phyloP scores from a whole-genome alignment of 345 rosid species.

The Corchorus olitorius region DNA sequence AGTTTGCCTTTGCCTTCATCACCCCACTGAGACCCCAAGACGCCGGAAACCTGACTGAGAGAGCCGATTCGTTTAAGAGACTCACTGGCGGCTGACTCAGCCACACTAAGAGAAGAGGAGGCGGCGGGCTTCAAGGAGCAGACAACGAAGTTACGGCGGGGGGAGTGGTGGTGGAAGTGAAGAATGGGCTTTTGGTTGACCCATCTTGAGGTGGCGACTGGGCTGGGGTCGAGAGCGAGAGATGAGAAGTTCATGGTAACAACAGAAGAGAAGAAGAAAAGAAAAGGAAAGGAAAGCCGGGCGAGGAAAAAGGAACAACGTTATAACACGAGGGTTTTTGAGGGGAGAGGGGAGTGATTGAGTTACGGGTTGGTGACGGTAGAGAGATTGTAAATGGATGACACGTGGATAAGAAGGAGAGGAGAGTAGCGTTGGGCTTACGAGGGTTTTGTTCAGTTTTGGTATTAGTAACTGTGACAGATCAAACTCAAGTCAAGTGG shows the following conservation, averaged over 20 bases:
- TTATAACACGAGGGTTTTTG: not conserved
- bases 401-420: not conserved
- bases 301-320: not conserved
- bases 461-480: too few relatives aligned
- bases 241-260: slow-evolving; percentile 40
- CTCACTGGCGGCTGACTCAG: slow-evolving; percentile 46
- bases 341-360: not conserved
- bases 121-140: slow-evolving; percentile 39
- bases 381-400: not conserved
- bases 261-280: not conserved
- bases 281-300: not conserved
- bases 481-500: too few relatives aligned
- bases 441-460: too few relatives aligned
- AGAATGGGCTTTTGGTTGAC: slow-evolving; percentile 5
- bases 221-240: slow-evolving; percentile 32
- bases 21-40: slow-evolving; percentile 94
- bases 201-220: slow-evolving; percentile 26
- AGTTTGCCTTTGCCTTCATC: slow-evolving; percentile 99
- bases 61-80: slow-evolving; percentile 54
- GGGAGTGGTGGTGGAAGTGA: slow-evolving; percentile 31
- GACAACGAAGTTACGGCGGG: slow-evolving; percentile 36
- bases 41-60: slow-evolving; percentile 89
- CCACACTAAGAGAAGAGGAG: slow-evolving; percentile 47
- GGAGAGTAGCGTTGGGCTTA: too few relatives aligned
- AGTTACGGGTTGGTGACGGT: not conserved